Base-by-base conservation (phyloP, 2,329 filamentous ascomycete genomes). In the Cladosporium sp. region DNA sequence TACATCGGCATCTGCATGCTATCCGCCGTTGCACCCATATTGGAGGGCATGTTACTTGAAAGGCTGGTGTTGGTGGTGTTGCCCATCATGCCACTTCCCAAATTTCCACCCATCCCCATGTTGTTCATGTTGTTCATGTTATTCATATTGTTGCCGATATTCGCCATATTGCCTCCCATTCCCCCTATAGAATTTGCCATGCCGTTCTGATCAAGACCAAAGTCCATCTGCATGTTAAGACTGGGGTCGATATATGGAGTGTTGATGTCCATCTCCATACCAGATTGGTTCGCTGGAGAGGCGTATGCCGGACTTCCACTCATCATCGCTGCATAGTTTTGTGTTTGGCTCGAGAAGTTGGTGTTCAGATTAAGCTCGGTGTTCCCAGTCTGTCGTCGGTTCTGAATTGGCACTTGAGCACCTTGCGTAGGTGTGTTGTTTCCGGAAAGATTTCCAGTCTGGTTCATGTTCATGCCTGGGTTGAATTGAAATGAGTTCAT, bases 211-310 rank as follows among this genome's bases (percentile, higher is more conserved):
- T 66, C 62, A 17, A 63, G 58, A 39, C 54, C 56, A 38, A 72
- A 72, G 49, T 76, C 72, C 55, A 76, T 66, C 12, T 67, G 56
- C 68, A 76, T 72, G 40, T 63, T 58, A 59, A 76, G 65, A 47
- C 55, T 58, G 34, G 63, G 62, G 30, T 70, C 65, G 17, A 66
- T 53, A 54, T 71, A 76, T 1, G 72, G 68, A 55, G 67, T 71
- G 20, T 57, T 60, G 60, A 76, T 70, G 49, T 68, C 66, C 64
- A 76, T 65, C 41, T 74, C 73, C 39, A 76, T 56, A 17, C 54
- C 60, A 11, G 60, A 64, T 12, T 61, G 61, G 52, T 72, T 65
- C 34, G 73, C 64, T 9, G 74, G 70, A 11, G 74, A 75, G 27
- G 69, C 67, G 61, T 72, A 77, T 12, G 68, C 62, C 18, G 73